Conservation (phyloP, 1,284 basidiomycete genomes). For the Dichomitus squalens region DNA sequence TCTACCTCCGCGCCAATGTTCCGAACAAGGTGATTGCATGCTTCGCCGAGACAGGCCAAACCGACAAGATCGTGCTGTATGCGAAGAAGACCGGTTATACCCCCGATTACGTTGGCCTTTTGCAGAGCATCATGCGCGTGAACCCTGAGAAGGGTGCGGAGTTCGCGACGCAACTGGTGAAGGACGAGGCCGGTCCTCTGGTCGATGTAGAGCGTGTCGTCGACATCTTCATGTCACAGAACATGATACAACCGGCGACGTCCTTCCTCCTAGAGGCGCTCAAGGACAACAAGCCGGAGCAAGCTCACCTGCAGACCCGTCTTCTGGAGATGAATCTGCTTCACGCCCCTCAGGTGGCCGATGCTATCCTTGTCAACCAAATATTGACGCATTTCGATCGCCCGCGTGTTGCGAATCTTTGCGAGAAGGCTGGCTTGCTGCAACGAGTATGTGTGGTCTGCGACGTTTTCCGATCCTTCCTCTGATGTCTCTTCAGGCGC, state of each 20-base stretch:
- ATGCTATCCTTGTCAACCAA: conserved; percentile 98
- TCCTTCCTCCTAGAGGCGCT: conserved; percentile 98
- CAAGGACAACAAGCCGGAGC: conserved; percentile 99
- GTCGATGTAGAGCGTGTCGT: conserved; percentile 96
- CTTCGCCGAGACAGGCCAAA: conserved; percentile 99
- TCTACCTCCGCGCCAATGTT: conserved; percentile 97
- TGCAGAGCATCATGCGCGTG: conserved; percentile 96
- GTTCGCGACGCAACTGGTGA: conserved; percentile 94
- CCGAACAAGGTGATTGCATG: conserved; percentile 99
- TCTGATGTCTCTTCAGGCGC: conserved; percentile 59
- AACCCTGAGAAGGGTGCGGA: conserved; percentile 99
- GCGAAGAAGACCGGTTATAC: conserved; percentile 96
- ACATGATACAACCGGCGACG: conserved; percentile 99
- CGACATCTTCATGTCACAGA: conserved; percentile 99
- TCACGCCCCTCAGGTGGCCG: conserved; percentile 98
- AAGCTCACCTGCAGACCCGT: conserved; percentile 94
- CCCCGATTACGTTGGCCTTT: conserved; percentile 93
- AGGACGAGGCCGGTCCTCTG: conserved; percentile 91
- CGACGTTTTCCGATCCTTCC: conserved; percentile 4
- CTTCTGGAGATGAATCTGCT: conserved; percentile 98
- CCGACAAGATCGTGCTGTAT: conserved; percentile 97
- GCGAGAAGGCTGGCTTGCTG: conserved; percentile 96
- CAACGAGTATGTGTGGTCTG: conserved; percentile 68
- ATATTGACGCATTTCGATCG: conserved; percentile 99
- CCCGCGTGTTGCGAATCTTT: conserved; percentile 96